Percentiles rank a stretch among this genome's conserved stretches.
phyloP scores from a whole-genome alignment of 257 asterid genomes.

The Scutellaria minor region DNA sequence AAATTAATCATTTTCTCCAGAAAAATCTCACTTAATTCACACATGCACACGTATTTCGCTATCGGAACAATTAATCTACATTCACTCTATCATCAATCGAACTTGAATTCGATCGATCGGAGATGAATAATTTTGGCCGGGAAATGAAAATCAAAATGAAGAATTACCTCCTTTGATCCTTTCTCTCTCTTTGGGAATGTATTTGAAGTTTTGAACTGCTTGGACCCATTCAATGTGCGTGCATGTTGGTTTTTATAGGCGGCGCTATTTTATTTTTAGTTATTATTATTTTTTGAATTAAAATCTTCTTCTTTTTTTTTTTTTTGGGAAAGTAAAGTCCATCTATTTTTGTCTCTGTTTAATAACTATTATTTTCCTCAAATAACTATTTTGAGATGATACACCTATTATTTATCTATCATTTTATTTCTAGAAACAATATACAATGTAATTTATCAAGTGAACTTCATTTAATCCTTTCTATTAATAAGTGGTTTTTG shows the following conservation, averaged over 20 bases:
- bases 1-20: not conserved
- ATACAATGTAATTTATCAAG: no score
- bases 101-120: not conserved
- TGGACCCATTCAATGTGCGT: not conserved
- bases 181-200: not conserved
- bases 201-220: not conserved
- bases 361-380: no score
- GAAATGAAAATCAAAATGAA: not conserved
- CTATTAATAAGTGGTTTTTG: no score
- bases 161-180: not conserved
- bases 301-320: no score
- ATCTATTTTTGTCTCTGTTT: no score
- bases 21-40: not conserved
- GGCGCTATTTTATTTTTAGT: no score
- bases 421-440: no score
- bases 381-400: no score
- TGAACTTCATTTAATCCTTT: no score
- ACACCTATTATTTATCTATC: no score
- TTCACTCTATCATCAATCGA: not conserved
- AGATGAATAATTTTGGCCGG: not conserved
- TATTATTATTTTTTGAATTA: no score
- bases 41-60: slow-evolving; percentile 9
- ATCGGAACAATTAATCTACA: not conserved
- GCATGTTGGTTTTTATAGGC: not conserved
- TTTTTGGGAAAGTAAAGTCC: no score